Base-by-base conservation (phyloP, 2,329 filamentous ascomycete genomes). In the Sporothrix phasma region DNA sequence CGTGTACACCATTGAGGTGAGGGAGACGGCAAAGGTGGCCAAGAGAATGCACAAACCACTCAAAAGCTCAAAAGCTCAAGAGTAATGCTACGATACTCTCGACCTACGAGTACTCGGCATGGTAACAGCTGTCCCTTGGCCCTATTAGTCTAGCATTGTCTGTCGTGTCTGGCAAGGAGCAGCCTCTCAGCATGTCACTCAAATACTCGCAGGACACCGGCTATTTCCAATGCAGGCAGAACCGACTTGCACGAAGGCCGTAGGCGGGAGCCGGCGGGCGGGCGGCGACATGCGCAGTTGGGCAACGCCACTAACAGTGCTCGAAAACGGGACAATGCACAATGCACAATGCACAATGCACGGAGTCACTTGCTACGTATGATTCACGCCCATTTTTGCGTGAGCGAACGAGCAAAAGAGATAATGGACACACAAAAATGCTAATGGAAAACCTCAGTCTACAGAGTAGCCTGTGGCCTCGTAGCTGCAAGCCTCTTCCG, bases 401-500 rank as follows among this genome's bases (percentile, higher is more conserved):
- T 22, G 39, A 59, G 17, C 13, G 17, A 17, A 46, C 43, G 26
- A 31, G 15, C 47, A 26, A 34, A 31, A 24, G 19, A 43, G 37
- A 29, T 29, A 58, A 60, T 22, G 41, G 41, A 46, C 39, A 60
- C 26, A 46, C 24, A 22, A 31, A 60, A 46, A 46, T 43, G 41
- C 39, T 45, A 60, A 60, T 45, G 17, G 56, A 60, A 60, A 59
- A 46, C 24, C 4, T 22, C 22, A 26, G 24, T 58, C 19, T 43
- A 43, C 22, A 11, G 22, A 11, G 10, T 45, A 22, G 6, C 8
- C 22, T 46, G 17, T 37, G 3, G 31, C 13, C 34, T 39, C 11
- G n/a, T n/a, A 56, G 51, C 43, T 49, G 43, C 43, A 61, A 51
- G 59, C 45, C 59, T 49, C 59, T 49, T 61, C 59, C 59, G 59